Conservation (phyloP, 495 filamentous ascomycete genomes). For the Parachaetomium inaequale region DNA sequence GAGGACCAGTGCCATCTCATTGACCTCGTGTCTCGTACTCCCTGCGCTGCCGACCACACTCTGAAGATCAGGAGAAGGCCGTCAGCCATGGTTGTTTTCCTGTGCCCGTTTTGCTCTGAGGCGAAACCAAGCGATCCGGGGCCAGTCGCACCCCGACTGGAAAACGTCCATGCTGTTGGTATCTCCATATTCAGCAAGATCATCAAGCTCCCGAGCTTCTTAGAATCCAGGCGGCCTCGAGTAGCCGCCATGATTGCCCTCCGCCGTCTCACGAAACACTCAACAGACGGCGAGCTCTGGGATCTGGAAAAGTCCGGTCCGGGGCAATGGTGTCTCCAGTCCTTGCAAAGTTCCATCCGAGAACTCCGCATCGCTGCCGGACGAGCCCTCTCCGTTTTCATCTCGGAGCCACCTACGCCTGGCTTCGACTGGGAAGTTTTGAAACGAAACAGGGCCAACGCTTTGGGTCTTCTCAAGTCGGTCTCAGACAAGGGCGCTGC, state of each 20-base stretch:
- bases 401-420: constrained; percentile 48
- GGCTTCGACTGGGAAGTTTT: constrained; percentile 38
- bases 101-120: constrained; percentile 26
- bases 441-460: constrained; percentile 61
- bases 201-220: constrained; percentile 53
- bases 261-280: constrained; percentile 64
- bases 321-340: constrained; percentile 77
- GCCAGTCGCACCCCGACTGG: constrained; percentile 1
- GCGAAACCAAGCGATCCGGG: not conserved
- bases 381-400: constrained; percentile 52
- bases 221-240: constrained; percentile 58
- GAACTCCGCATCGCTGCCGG: constrained; percentile 82
- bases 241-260: constrained; percentile 70
- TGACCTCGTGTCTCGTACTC: constrained; percentile 34
- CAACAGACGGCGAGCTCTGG: constrained; percentile 50
- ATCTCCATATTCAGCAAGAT: constrained; percentile 56
- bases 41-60: constrained; percentile 38
- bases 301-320: constrained; percentile 61
- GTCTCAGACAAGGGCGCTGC: constrained; percentile 63
- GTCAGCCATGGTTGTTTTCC: constrained; percentile 1
- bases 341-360: constrained; percentile 73
- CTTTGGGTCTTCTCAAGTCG: constrained; percentile 64
- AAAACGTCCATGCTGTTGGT: constrained; percentile 24
- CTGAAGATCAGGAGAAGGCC: constrained; percentile 13
- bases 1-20: constrained; percentile 33